phyloP scores from a whole-genome alignment of 2,329 filamentous ascomycete genomes.

The Xylariaceae sp. region DNA sequence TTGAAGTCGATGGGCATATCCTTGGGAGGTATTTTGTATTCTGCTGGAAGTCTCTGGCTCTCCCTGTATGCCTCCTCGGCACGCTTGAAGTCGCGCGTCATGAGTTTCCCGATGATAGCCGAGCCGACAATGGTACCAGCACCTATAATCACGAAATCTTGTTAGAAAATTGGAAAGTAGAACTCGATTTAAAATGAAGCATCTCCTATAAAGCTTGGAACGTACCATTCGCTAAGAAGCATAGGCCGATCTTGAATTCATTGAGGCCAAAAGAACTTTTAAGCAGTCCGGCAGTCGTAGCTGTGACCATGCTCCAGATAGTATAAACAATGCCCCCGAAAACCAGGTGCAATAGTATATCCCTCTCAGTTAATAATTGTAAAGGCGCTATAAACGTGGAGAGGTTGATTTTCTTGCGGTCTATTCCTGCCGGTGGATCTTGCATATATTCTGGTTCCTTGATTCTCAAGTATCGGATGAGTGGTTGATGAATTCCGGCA shows the following conservation, averaged over 20 bases:
- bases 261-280: not conserved
- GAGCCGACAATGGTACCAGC: constrained; percentile 10
- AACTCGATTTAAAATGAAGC: too few species aligned
- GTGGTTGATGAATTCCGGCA: constrained; percentile 6
- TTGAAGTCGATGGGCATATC: constrained; percentile 8
- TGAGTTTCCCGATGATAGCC: constrained; percentile 8
- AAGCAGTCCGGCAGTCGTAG: constrained; percentile 13
- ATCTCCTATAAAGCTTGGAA: too few species aligned
- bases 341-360: constrained; percentile 6
- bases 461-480: constrained; percentile 3
- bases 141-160: not conserved
- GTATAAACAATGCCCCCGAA: constrained; percentile 10
- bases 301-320: constrained; percentile 15
- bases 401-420: not conserved
- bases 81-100: constrained; percentile 6
- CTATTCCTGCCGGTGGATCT: not conserved
- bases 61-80: constrained; percentile 3
- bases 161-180: not conserved
- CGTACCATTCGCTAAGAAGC: constrained; percentile 11
- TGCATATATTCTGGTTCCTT: constrained; percentile 7
- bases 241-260: constrained; percentile 5
- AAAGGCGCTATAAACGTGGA: constrained; percentile 5
- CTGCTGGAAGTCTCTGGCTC: not conserved
- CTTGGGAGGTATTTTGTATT: constrained; percentile 3
- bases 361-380: constrained; percentile 6